phyloP scores from a whole-genome alignment of 345 rosid genomes.

The Brassica carinata region DNA sequence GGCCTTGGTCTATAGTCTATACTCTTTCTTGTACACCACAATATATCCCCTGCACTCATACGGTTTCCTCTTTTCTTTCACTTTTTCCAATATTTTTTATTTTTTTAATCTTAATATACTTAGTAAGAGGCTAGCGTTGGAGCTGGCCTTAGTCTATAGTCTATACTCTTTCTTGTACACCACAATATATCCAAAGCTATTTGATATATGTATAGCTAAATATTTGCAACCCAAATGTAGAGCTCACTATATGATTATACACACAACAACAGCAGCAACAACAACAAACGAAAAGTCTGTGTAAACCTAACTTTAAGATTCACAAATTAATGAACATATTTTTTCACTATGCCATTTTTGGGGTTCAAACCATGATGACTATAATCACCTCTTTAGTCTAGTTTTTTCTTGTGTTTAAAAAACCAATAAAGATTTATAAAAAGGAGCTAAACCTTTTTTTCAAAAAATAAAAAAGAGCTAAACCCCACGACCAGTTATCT shows the following conservation, averaged over 20 bases:
- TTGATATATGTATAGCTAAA: background rate
- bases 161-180: background rate
- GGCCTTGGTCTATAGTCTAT: background rate
- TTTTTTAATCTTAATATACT: too few relatives aligned
- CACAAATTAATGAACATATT: background rate
- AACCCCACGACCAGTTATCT: slow-evolving; percentile 48
- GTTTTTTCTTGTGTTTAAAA: slow-evolving; percentile 3
- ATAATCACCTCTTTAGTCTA: background rate
- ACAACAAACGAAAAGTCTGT: background rate
- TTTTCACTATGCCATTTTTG: background rate
- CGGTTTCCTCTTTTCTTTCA: too few relatives aligned
- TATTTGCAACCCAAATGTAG: background rate
- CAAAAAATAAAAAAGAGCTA: background rate
- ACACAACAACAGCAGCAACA: background rate
- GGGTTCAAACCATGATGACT: background rate
- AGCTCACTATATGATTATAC: background rate
- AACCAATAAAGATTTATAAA: slow-evolving; percentile 1
- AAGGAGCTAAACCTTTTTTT: background rate
- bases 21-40: background rate
- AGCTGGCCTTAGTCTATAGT: background rate
- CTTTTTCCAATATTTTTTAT: too few relatives aligned
- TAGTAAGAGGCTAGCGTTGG: too few relatives aligned
- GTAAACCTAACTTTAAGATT: background rate
- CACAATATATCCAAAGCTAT: background rate
- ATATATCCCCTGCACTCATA: background rate